Conservation (phyloP, 495 filamentous ascomycete genomes). For the Talaromyces stipitatus region DNA sequence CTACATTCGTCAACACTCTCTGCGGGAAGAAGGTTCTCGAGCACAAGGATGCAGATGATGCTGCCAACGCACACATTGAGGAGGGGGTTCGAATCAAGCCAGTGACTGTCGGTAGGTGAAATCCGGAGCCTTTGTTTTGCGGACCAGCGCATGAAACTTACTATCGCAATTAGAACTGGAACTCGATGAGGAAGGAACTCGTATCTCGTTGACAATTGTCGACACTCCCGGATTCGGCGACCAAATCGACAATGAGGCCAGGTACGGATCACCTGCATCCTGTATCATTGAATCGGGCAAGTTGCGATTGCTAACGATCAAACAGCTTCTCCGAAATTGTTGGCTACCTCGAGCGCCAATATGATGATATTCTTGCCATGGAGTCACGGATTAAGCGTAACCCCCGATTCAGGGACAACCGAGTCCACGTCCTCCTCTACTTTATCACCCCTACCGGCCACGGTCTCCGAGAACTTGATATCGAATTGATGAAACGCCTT, state of each 20-base stretch:
- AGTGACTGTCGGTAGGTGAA: slow-evolving; percentile 81
- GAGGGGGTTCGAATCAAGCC: slow-evolving; percentile 98
- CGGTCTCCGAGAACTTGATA: slow-evolving; percentile 96
- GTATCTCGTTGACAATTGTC: slow-evolving; percentile 95
- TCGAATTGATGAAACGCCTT: slow-evolving; percentile 98
- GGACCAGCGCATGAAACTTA: slow-evolving; percentile 4
- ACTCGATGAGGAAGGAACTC: slow-evolving; percentile 95
- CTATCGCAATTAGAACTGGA: slow-evolving; percentile 62
- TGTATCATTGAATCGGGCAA: neutral
- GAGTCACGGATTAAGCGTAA: slow-evolving; percentile 99
- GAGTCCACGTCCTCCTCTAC: slow-evolving; percentile 95
- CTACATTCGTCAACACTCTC: slow-evolving; percentile 98
- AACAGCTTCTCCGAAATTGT: slow-evolving; percentile 91
- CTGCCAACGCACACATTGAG: slow-evolving; percentile 80
- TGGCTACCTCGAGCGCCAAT: slow-evolving; percentile 95
- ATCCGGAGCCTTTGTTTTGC: neutral
- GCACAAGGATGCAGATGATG: slow-evolving; percentile 86
- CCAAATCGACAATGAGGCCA: slow-evolving; percentile 98
- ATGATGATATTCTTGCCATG: slow-evolving; percentile 97
- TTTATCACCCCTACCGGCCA: slow-evolving; percentile 99
- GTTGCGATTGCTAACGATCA: slow-evolving; percentile 17
- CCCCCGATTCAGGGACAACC: slow-evolving; percentile 96
- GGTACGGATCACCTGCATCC: slow-evolving; percentile 44
- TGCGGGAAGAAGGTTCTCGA: slow-evolving; percentile 88
- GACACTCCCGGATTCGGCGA: slow-evolving; percentile 98